Conservation (phyloP, 139 green algal species). For the Coelastrella sp. region DNA sequence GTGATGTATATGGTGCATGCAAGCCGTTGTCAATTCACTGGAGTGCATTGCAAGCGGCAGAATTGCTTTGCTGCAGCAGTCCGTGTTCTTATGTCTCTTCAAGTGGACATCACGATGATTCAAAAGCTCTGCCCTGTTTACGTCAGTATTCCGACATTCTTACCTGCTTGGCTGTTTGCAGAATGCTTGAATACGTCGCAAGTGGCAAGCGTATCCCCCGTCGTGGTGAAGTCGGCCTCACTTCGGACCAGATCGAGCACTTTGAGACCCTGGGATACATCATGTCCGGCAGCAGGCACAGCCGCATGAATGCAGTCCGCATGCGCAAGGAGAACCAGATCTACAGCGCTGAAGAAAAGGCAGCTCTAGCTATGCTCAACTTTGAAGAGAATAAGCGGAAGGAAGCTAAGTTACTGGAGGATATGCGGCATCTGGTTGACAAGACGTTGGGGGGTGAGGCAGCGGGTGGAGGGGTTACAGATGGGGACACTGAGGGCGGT, state of each 20-base stretch:
- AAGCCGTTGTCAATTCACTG: no score
- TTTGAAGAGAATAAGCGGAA: constrained; percentile 97
- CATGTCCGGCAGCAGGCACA: constrained; percentile 95
- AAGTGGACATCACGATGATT: no score
- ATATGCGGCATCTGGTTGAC: constrained; percentile 89
- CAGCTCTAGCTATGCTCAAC: constrained; percentile 98
- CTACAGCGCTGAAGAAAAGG: constrained; percentile 98
- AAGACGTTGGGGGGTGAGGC: constrained; percentile 64
- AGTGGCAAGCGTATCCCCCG: constrained; percentile 96
- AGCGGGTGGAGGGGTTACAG: not conserved
- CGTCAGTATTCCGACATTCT: not conserved
- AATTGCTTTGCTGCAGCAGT: no score
- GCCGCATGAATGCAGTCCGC: constrained; percentile 98
- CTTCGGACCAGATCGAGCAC: constrained; percentile 87
- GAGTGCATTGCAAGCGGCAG: no score
- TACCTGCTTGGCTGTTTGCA: constrained; percentile 16
- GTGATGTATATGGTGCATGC: no score
- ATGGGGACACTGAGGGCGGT: constrained; percentile 8
- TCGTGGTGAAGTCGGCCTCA: constrained; percentile 95
- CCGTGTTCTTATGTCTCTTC: no score
- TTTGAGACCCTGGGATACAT: constrained; percentile 97
- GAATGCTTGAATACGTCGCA: constrained; percentile 95
- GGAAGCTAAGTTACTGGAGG: constrained; percentile 92
- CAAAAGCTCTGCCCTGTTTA: not conserved
- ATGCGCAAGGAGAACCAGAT: constrained; percentile 97